A percentile compares a stretch with the other conserved stretches of the same genome.
Evolutionary conservation across 2,329 filamentous ascomycete genomes (phyloP).

Genomic region (Sclerotinia subarctica): DNA sequence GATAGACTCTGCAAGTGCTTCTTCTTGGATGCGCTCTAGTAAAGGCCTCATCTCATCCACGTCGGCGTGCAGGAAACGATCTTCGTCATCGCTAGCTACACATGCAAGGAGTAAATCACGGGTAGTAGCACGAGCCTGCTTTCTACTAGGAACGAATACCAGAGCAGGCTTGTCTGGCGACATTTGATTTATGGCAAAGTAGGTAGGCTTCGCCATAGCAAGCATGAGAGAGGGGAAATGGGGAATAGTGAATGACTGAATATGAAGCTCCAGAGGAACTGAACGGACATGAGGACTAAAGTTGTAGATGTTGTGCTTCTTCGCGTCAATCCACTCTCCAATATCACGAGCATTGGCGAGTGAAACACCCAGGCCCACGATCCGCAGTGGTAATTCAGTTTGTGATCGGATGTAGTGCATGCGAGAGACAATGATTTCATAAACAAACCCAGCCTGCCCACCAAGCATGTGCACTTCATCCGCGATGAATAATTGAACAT

Average conservation of each 20-base stretch:
- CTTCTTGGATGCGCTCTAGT: conserved; percentile 79
- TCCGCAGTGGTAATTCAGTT: conserved; percentile 78
- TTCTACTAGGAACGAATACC: conserved; percentile 87
- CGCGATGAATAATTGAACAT: conserved; percentile 85
- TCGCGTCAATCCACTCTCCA: conserved; percentile 96
- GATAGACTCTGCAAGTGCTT: conserved; percentile 81
- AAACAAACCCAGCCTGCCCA: conserved; percentile 80
- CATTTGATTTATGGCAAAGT: conserved; percentile 81
- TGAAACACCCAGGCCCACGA: conserved; percentile 86
- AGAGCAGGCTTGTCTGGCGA: conserved; percentile 87
- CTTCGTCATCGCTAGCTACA: conserved; percentile 84
- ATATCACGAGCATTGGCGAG: conserved; percentile 90
- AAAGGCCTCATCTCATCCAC: conserved; percentile 78
- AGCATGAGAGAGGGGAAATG: conserved; percentile 98
- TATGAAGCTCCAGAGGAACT: conserved; percentile 85
- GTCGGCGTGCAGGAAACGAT: conserved; percentile 86
- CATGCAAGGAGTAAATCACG: conserved; percentile 85
- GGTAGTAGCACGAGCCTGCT: conserved; percentile 85
- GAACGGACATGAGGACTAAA: conserved; percentile 91
- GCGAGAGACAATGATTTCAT: conserved; percentile 94
- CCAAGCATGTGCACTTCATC: conserved; percentile 95
- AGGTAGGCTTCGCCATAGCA: conserved; percentile 94
- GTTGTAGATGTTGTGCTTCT: conserved; percentile 98
- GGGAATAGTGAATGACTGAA: conserved; percentile 92
- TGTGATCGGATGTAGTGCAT: conserved; percentile 96